Conservation (phyloP, 2,329 filamentous ascomycete species). For the Emydomyces testavorans region DNA sequence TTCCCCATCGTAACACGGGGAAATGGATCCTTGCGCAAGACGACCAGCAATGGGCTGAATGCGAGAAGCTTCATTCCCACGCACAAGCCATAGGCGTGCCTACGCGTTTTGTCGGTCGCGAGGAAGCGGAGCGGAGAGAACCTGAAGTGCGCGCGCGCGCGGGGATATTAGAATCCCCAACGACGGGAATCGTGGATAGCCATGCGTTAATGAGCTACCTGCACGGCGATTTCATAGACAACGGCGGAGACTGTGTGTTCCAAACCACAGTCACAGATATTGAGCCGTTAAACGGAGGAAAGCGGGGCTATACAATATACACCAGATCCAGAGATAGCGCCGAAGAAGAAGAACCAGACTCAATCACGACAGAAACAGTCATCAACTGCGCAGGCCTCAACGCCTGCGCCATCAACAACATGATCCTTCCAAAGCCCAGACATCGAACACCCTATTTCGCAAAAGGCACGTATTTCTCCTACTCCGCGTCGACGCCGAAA, state of each 20-base stretch:
- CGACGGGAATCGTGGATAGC: constrained; percentile 82
- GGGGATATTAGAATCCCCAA: constrained; percentile 70
- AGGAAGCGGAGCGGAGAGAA: constrained; percentile 55
- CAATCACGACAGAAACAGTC: constrained; percentile 62
- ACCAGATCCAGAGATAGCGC: constrained; percentile 36
- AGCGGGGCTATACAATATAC: constrained; percentile 61
- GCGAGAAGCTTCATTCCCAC: constrained; percentile 42
- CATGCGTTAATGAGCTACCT: constrained; percentile 76
- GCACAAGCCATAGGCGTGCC: constrained; percentile 51
- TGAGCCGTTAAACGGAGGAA: constrained; percentile 42
- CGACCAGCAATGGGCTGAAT: constrained; percentile 52
- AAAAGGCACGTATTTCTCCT: constrained; percentile 93
- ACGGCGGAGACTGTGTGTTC: constrained; percentile 62
- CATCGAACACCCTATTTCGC: constrained; percentile 62
- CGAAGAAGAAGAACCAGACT: constrained; percentile 26
- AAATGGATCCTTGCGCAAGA: constrained; percentile 96
- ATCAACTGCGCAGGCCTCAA: constrained; percentile 79
- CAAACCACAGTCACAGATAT: constrained; percentile 54
- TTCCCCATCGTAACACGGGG: constrained; percentile 63
- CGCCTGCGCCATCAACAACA: constrained; percentile 67
- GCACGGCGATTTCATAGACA: constrained; percentile 62
- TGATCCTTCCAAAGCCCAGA: constrained; percentile 49
- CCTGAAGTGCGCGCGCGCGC: constrained; percentile 61
- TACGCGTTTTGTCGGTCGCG: constrained; percentile 53
- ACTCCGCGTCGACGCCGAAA: constrained; percentile 52